Evolutionary conservation across 1,284 basidiomycete genomes (phyloP).

Genomic region (Neonothopanus nambi): DNA sequence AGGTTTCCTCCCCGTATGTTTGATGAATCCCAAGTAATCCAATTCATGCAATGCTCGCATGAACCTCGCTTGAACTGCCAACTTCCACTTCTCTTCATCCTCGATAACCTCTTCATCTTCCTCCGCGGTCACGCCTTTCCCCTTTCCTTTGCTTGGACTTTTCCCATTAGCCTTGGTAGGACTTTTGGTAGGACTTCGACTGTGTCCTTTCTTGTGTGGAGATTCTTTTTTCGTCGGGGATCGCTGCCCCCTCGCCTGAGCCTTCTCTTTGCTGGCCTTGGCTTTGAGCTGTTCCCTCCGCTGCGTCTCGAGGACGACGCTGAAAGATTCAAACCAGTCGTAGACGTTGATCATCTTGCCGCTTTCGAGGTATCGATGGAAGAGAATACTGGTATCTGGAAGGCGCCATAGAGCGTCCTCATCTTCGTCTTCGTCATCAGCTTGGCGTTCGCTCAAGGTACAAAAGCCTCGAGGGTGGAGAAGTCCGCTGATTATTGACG

Average conservation of each 20-base stretch:
- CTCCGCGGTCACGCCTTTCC: slow-evolving; percentile 21
- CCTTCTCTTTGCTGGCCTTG: slow-evolving; percentile 5
- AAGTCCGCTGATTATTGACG: slow-evolving; percentile 59
- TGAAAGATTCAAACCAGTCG: slow-evolving; percentile 79
- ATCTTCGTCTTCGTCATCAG: slow-evolving; percentile 19
- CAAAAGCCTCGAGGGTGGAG: slow-evolving; percentile 59
- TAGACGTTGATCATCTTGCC: slow-evolving; percentile 79
- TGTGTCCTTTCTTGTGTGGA: neutral
- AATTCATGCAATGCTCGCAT: slow-evolving; percentile 76
- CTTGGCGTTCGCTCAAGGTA: too few relatives aligned
- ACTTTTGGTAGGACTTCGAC: neutral
- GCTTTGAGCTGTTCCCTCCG: slow-evolving; percentile 24
- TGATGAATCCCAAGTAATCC: slow-evolving; percentile 75
- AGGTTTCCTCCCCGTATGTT: slow-evolving; percentile 72
- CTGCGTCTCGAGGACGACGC: slow-evolving; percentile 59
- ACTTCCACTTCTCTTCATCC: slow-evolving; percentile 51
- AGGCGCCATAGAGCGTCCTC: slow-evolving; percentile 45
- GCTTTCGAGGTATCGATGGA: slow-evolving; percentile 71
- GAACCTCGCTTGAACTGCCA: slow-evolving; percentile 74
- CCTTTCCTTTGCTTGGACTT: neutral
- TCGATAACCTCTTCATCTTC: slow-evolving; percentile 16
- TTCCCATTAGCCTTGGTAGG: neutral
- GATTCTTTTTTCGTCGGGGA: neutral
- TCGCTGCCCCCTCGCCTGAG: neutral
- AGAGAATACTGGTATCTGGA: slow-evolving; percentile 74